These are phyloP conservation scores for Colletotrichum gigasporum DNA, from an alignment of 2,329 filamentous ascomycete genomes.

Conservation along the genomic window DNA sequence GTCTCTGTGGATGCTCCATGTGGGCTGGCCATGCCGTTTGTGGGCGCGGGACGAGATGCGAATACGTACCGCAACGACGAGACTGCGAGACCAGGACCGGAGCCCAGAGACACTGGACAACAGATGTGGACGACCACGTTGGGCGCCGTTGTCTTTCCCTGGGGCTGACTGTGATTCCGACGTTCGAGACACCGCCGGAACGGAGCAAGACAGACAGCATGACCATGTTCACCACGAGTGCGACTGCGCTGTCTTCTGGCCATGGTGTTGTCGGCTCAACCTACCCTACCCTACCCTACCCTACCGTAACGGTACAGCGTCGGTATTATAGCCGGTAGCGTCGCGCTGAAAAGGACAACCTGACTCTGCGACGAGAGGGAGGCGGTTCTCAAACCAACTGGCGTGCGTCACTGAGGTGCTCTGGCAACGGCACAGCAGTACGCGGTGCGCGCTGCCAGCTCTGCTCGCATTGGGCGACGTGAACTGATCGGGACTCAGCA, in stretches of 20 bases:
- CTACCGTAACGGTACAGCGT: no score
- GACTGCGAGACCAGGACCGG: neutral
- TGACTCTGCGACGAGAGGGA: conserved; percentile 9
- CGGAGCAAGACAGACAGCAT: conserved; percentile 17
- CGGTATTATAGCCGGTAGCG: no score
- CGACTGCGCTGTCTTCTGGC: neutral
- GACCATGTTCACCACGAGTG: no score
- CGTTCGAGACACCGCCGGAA: conserved; percentile 10
- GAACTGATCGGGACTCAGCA: neutral
- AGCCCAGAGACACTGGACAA: neutral
- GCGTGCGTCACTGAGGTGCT: conserved; percentile 26
- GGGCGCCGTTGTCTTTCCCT: conserved; percentile 2
- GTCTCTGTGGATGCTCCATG: neutral
- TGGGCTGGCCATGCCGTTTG: no score
- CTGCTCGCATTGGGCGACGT: neutral
- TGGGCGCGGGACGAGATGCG: no score
- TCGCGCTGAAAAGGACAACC: neutral
- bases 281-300: no score
- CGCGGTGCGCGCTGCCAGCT: neutral
- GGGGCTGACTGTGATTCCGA: conserved; percentile 11
- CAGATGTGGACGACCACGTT: neutral
- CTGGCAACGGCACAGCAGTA: conserved; percentile 16
- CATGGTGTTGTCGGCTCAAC: conserved; percentile 9
- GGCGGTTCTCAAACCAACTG: conserved; percentile 5
- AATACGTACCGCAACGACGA: neutral